Base-by-base conservation (phyloP, 768 basidiomycete genomes). In the Lentinus tigrinus region DNA sequence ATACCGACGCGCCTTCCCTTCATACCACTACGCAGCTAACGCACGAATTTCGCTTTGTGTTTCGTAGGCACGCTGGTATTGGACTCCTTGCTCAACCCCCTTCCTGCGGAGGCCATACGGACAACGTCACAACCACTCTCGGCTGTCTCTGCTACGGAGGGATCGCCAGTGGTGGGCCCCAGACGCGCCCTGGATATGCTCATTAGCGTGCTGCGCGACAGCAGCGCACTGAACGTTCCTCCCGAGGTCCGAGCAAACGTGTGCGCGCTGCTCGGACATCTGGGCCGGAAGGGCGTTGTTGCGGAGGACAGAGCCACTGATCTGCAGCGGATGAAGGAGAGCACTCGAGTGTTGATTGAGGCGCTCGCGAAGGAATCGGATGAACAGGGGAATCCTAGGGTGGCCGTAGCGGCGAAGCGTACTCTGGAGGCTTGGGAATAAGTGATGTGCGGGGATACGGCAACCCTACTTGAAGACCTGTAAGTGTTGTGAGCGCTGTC, bases 231-330 rank as follows among this genome's bases (percentile, higher is more conserved):
- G 75, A 82, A 59, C 86, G 49, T 85, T 65, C 87, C 87, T n/a
- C 73, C 83, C 19, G 92, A 93, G 74, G 82, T 94, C 56, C 83
- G 90, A 47, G 76, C 83, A 26, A 94, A 94, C 64, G 81, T 85
- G 17, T 92, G 90, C 68, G 81, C 87, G 7, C 78, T 94, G 58
- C 72, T 94, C 26, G 77, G 82, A 39, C 87, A 90, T 62, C 67
- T 91, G 19, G 80, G 80, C 34, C 80, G 80, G 63, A 78, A 85
- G 65, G 73, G 76, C 3, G 69, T 80, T 9, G 79, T 78, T 7
- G 78, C 79, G 4, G 77, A 80, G 28, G 69, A 67, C 52, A 65
- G 73, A 34, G 54, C 56, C 26, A 57, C 62, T 34, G 70, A 75
- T 57, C 42, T 85, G 54, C 70, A 73, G 24, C 73, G 69, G 34